Base-by-base conservation (phyloP, 768 basidiomycete species). In the Rhizopogon vulgaris region DNA sequence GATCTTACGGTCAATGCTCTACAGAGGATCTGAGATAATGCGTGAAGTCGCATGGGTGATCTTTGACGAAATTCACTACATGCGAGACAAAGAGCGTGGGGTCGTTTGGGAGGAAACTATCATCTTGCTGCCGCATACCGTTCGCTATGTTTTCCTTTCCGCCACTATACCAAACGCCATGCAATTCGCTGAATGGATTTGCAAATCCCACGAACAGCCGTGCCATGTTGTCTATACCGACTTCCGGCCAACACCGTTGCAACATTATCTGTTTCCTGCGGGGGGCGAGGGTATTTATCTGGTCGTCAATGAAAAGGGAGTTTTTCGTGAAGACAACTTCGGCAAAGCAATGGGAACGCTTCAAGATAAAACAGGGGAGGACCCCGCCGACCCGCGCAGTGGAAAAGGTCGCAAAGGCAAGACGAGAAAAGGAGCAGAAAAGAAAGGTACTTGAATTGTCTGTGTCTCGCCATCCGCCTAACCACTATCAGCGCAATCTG, bases 31-130 rank as follows among this genome's bases (percentile, higher is more conserved):
- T 3, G 96, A 99, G 73, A 87, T 99, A 58, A 94, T 98, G 89
- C 90, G 96, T 52, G 96, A 99, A 74, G 95, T 99, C n/a, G 94
- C 94, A 1, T 99, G 96, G 96, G 95, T 98, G 52, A 83, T 99
- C 58, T 99, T 98, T 68, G 96, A 99, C 65, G 96, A 99, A 72
- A 96, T 99, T 55, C 96, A 99, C 66, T 99, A 98, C 72, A 99
- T 98, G 96, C 87, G 96, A 55, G 96, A 98, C 75, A 93, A 93
- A 63, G 96, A 99, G 66, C 90, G 96, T 59, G 96, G 96, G 58
- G 96, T 99, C 17, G 96, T 99, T 25, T 98, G 96, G 96, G 95
- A 99, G 71, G 94, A 96, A 68, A 94, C 94, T 1, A 96, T 98
- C 64, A 98, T 98, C 60, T 82, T 99, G 2, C 83, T 99, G 10